Evolutionary conservation across 2,329 filamentous ascomycete species (phyloP), one percentile per base, ranked within the genome.

Genomic region (Fusarium goolgardi): DNA sequence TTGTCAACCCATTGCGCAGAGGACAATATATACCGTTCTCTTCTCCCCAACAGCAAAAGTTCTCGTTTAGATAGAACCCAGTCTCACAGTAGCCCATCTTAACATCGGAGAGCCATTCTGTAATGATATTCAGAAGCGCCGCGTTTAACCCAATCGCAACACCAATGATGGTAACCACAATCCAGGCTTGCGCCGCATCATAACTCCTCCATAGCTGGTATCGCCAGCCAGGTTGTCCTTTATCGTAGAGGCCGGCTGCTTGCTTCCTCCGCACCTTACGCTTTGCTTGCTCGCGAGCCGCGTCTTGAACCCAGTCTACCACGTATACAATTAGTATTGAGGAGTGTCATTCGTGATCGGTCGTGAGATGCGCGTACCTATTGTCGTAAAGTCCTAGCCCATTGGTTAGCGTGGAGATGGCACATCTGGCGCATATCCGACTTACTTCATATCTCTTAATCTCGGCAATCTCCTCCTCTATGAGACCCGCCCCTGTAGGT

Each of bases 11-110:
- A 15, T n/a, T 11, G 6, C 6, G 6, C 27, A 29, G 27, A 20
- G 6, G 20, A 15, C 7, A 43, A 50, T 47, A 32, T 81, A 44
- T 80, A 90, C 90, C 94, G 75, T 88, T 91, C 73, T 97, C 94
- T 57, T 96, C 92, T 37, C 96, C 96, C 94, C 94, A 99, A 78
- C 96, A 99, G 80, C 96, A 99, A 78, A 99, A 99, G 77, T 88
- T 91, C 84, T 98, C 93, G 79, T 99, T 99, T 59, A 99, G 85
- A 77, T 99, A 99, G 79, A 98, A 99, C 5, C 90, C 95, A 11
- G 94, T 97, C 15, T 90, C 91, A 83, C 96, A 99, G 80, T 97
- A 90, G n/a, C 96, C 96, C 75, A 95, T 84, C 82, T 98, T 99
- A 77, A 97, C 90, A 80, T 99, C 96, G 35, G 93, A 91, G 65